A percentile compares a stretch with the other conserved stretches of the same genome.
These are phyloP conservation scores for Lichtheimia ramosa DNA, from an alignment of 371 early-diverging fungal species.

Conservation along the genomic window DNA sequence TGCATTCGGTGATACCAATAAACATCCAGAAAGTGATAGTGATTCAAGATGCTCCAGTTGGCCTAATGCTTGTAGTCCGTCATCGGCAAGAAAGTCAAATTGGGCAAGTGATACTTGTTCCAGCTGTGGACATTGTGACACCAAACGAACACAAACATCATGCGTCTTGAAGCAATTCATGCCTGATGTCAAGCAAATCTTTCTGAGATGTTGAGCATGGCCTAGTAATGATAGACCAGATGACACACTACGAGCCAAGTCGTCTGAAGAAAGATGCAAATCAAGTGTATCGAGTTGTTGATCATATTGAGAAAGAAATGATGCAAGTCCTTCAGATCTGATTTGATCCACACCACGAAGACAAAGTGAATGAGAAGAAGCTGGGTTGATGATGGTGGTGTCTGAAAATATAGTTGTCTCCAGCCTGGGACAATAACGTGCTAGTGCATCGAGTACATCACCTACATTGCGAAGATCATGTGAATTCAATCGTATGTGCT, in stretches of 20 bases:
- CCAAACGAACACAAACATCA: background rate
- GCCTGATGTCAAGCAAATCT: background rate
- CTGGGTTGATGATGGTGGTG: no score
- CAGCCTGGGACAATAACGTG: background rate
- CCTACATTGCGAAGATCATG: background rate
- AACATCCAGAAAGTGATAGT: background rate
- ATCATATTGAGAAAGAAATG: no score
- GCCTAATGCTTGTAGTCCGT: background rate
- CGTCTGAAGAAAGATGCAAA: no score
- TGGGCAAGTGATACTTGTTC: background rate
- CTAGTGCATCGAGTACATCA: background rate
- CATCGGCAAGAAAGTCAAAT: background rate
- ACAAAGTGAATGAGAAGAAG: no score
- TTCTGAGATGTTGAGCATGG: background rate
- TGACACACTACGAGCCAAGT: no score
- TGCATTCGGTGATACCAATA: background rate
- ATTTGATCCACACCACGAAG: no score
- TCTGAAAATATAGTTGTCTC: no score
- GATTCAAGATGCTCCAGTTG: background rate
- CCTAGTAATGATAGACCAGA: background rate
- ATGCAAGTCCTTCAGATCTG: no score
- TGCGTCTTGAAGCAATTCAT: background rate
- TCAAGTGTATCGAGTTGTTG: no score
- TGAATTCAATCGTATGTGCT: background rate
- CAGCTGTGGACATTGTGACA: background rate